Conservation (phyloP, 768 basidiomycete genomes). For the Pisolithus orientalis region DNA sequence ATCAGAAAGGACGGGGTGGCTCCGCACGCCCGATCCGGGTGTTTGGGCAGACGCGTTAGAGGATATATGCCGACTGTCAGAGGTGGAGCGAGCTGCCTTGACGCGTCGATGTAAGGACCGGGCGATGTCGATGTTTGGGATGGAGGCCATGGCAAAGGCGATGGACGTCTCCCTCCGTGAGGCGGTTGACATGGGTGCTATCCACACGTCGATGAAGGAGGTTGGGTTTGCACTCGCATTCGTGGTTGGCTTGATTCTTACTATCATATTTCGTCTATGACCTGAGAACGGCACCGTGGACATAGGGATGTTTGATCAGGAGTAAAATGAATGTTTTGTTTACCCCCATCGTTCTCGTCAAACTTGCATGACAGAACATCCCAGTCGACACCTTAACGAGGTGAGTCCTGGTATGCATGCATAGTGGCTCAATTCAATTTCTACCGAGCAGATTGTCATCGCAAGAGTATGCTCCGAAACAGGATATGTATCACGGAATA, state of each 20-base stretch:
- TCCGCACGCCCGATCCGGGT: slow-evolving; percentile 53
- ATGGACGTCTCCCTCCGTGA: slow-evolving; percentile 51
- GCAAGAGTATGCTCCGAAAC: no score
- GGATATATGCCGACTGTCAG: slow-evolving; percentile 41
- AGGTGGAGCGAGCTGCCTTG: slow-evolving; percentile 29
- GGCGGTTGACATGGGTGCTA: slow-evolving; percentile 50
- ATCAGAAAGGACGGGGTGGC: slow-evolving; percentile 67
- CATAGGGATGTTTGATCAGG: no score
- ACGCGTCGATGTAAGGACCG: slow-evolving; percentile 51
- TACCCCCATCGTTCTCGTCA: no score
- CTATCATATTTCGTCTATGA: slow-evolving; percentile 12
- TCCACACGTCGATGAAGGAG: slow-evolving; percentile 17
- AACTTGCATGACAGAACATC: no score
- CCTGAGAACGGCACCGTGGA: no score
- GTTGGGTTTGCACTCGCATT: slow-evolving; percentile 14
- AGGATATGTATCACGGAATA: not conserved
- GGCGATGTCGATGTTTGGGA: slow-evolving; percentile 63
- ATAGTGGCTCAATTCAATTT: no score
- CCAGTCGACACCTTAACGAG: no score
- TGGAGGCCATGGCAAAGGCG: slow-evolving; percentile 64
- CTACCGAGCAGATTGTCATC: no score
- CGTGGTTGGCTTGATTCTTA: slow-evolving; percentile 19
- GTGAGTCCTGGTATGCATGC: no score
- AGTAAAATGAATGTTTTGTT: no score
- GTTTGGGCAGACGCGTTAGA: slow-evolving; percentile 67